Conservation (phyloP, 495 filamentous ascomycete genomes). For the Tuber brumale region DNA sequence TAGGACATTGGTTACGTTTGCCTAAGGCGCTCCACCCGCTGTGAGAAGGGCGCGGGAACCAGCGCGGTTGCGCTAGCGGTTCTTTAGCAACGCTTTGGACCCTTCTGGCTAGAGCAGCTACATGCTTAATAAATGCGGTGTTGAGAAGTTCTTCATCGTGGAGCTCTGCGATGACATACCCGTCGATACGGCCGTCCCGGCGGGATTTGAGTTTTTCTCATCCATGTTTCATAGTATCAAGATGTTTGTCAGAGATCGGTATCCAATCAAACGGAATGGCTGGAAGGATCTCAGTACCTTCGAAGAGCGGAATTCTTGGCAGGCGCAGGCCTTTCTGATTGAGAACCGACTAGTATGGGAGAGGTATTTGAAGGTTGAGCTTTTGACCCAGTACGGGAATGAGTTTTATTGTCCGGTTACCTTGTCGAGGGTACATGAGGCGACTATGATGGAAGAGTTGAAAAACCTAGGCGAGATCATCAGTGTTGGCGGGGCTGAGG, state of each 20-base stretch:
- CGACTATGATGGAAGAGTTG: constrained; percentile 91
- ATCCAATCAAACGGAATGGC: constrained; percentile 83
- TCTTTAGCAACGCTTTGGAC: too few species aligned
- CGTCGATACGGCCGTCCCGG: constrained; percentile 88
- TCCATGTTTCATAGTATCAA: constrained; percentile 87
- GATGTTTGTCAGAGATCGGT: constrained; percentile 83
- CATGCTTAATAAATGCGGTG: constrained; percentile 87
- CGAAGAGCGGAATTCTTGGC: constrained; percentile 81
- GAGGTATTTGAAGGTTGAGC: constrained; percentile 82
- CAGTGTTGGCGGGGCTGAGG: constrained; percentile 43
- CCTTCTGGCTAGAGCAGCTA: constrained; percentile 52
- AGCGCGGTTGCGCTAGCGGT: too few species aligned
- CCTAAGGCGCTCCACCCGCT: neutral
- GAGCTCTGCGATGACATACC: constrained; percentile 87
- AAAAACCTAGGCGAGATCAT: constrained; percentile 65
- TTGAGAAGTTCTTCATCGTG: constrained; percentile 83
- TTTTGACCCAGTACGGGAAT: constrained; percentile 86
- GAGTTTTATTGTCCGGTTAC: constrained; percentile 95
- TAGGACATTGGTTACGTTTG: neutral
- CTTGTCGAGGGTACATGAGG: constrained; percentile 84
- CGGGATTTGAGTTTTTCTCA: constrained; percentile 95
- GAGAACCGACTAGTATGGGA: constrained; percentile 94
- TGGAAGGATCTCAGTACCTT: constrained; percentile 86
- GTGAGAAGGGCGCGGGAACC: neutral
- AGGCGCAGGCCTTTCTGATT: constrained; percentile 87